These are phyloP conservation scores for Flaveria robusta DNA, from an alignment of 129 eudicot genomes.

Conservation along the genomic window DNA sequence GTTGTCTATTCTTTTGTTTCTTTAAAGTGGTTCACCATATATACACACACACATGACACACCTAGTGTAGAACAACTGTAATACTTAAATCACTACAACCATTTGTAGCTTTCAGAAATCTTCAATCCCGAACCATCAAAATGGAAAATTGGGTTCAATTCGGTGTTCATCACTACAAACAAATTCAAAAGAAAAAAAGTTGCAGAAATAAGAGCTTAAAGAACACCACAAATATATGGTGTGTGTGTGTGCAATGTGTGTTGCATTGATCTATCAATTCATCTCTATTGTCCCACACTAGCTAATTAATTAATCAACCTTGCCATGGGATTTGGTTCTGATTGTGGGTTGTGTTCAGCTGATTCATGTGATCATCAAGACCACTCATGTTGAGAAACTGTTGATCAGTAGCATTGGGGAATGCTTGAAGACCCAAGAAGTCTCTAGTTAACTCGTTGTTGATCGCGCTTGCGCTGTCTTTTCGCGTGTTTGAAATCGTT, in stretches of 20 bases:
- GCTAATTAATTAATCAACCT: slow-evolving; percentile 40
- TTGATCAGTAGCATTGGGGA: slow-evolving; percentile 44
- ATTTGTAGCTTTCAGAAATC: slow-evolving; percentile 32
- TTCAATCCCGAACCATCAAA: slow-evolving; percentile 27
- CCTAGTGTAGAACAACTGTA: slow-evolving; percentile 33
- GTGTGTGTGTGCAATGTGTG: neutral
- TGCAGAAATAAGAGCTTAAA: slow-evolving; percentile 11
- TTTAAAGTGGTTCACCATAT: slow-evolving; percentile 29
- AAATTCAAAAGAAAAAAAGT: slow-evolving; percentile 30
- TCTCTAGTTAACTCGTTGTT: slow-evolving; percentile 65
- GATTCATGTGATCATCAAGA: slow-evolving; percentile 47
- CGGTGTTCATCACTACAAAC: slow-evolving; percentile 31
- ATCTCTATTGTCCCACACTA: no score
- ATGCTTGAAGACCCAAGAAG: slow-evolving; percentile 68
- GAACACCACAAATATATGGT: slow-evolving; percentile 23
- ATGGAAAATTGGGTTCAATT: slow-evolving; percentile 32
- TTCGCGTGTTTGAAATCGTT: slow-evolving; percentile 17
- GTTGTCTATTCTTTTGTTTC: slow-evolving; percentile 35
- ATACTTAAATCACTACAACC: slow-evolving; percentile 25
- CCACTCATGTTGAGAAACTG: slow-evolving; percentile 52
- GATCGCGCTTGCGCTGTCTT: slow-evolving; percentile 37
- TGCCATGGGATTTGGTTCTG: slow-evolving; percentile 62
- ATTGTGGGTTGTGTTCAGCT: slow-evolving; percentile 37
- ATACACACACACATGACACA: neutral
- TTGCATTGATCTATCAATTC: neutral